These are phyloP conservation scores for Physcia stellaris DNA, from an alignment of 495 filamentous ascomycete species.

Conservation along the genomic window DNA sequence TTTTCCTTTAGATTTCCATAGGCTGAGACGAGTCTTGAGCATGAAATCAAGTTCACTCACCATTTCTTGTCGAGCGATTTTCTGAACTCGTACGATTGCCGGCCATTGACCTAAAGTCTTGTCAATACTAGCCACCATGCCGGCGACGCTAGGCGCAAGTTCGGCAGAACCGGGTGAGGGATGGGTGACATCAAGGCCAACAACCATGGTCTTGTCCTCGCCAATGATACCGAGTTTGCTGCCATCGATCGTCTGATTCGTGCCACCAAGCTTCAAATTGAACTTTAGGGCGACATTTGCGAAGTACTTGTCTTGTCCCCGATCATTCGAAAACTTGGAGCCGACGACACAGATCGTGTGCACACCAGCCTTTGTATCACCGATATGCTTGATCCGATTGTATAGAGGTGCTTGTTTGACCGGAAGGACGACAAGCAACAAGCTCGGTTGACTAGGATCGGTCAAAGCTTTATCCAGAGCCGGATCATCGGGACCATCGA, in stretches of 20 bases:
- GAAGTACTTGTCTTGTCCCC: slow-evolving; percentile 33
- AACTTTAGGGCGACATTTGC: slow-evolving; percentile 69
- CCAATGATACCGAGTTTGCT: slow-evolving; percentile 38
- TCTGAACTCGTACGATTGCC: slow-evolving; percentile 42
- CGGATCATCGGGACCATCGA: background rate
- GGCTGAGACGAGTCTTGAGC: slow-evolving; percentile 41
- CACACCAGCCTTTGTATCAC: slow-evolving; percentile 49
- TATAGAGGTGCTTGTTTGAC: slow-evolving; percentile 37
- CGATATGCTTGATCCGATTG: slow-evolving; percentile 51
- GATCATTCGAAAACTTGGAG: slow-evolving; percentile 32
- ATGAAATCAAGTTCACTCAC: slow-evolving; percentile 37
- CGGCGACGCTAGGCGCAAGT: slow-evolving; percentile 55
- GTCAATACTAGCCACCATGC: slow-evolving; percentile 58
- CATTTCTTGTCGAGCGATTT: slow-evolving; percentile 40
- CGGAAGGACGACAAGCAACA: slow-evolving; percentile 52
- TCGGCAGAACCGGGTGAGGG: slow-evolving; percentile 53
- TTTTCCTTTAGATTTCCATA: slow-evolving; percentile 42
- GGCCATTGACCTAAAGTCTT: slow-evolving; percentile 56
- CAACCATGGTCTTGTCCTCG: slow-evolving; percentile 60
- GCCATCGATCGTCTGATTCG: slow-evolving; percentile 47
- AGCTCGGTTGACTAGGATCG: slow-evolving; percentile 17
- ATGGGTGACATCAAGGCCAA: slow-evolving; percentile 81
- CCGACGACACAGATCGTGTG: slow-evolving; percentile 48
- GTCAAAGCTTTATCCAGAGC: background rate
- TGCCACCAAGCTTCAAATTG: slow-evolving; percentile 73